A percentile compares a stretch with the other conserved stretches of the same genome.
Evolutionary conservation across 306 rosid species (phyloP).

Genomic region (Cyclanthera cordifolia): DNA sequence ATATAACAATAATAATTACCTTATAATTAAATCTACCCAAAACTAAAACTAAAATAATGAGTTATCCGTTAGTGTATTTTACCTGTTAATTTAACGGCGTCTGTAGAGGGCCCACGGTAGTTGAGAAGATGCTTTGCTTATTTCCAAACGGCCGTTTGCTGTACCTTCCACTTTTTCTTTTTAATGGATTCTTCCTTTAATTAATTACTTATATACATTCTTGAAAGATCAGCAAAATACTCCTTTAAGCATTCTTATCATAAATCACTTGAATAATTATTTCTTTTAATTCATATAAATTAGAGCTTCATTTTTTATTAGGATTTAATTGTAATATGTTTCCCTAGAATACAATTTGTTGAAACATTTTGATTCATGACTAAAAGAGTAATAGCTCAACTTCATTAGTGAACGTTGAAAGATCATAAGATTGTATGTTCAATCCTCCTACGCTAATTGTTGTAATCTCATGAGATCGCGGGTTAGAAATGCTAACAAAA

Average conservation of each 20-base stretch:
- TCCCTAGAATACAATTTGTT: no score
- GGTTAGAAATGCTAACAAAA: no score
- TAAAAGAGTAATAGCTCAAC: no score
- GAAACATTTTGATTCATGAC: no score
- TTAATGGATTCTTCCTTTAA: background rate
- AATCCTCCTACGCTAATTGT: no score
- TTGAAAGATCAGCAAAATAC: conserved; percentile 7
- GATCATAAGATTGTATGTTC: no score
- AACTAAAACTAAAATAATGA: background rate
- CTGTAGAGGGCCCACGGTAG: background rate
- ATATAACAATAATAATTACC: background rate
- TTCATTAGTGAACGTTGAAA: no score
- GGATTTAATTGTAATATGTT: no score
- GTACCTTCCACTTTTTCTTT: background rate
- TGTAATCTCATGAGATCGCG: no score
- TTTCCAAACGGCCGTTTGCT: background rate
- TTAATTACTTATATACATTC: background rate
- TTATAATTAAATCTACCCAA: background rate
- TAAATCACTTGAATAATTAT: background rate
- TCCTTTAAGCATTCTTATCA: conserved; percentile 3
- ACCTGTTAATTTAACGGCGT: background rate
- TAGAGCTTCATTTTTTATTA: background rate
- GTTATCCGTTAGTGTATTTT: background rate
- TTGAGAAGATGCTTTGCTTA: background rate
- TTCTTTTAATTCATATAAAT: background rate